Evolutionary conservation across 2,329 filamentous ascomycete genomes (phyloP), one percentile per base, ranked within the genome.

Genomic region (Arthrobotrys sinensis): DNA sequence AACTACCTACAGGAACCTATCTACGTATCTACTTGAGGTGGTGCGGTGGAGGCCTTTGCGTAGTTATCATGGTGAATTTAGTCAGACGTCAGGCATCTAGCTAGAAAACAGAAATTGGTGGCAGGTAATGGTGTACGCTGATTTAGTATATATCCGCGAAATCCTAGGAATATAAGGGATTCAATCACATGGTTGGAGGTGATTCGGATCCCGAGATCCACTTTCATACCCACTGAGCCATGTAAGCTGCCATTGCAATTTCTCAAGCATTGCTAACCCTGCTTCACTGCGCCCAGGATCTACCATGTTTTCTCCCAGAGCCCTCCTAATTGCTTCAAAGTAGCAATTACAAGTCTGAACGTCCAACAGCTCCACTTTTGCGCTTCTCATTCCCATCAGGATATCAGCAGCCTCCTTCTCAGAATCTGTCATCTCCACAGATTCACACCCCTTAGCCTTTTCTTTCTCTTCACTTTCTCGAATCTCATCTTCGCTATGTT

Each of bases 321-420:
- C 40, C 0, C 32, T 46, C 19, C 40, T 34, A 10, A 76, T 53
- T 14, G 21, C n/a, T 32, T 68, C 50, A 11, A 76, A 76, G 16
- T 76, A 55, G 4, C 16, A 10, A 16, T 24, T 6, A n/a, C 53
- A 66, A 1, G 45, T 50, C 7, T 43, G 4, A 3, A 19, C 6
- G 14, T 65, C 55, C 12, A 76, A 16, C 1, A 66, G 32, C 8
- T 60, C 24, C 7, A 65, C 66, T 7, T 70, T 43, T 10, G 16
- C 19, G 3, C 46, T 11, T 19, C 45, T 66, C 55, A 76, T 36
- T 4, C 28, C 21, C 14, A 45, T 24, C 11, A 76, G 21, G n/a
- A 70, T 76, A n/a, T 62, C 10, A 19, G 34, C 50, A 0, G 38
- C 72, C 12, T 76, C 55, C 16, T 19, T 19, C 38, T 76, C 72